Percentiles rank a stretch among this genome's conserved stretches.
These are phyloP conservation scores for Penicillium occitanis DNA, from an alignment of 2,329 filamentous ascomycete genomes.

Conservation along the genomic window DNA sequence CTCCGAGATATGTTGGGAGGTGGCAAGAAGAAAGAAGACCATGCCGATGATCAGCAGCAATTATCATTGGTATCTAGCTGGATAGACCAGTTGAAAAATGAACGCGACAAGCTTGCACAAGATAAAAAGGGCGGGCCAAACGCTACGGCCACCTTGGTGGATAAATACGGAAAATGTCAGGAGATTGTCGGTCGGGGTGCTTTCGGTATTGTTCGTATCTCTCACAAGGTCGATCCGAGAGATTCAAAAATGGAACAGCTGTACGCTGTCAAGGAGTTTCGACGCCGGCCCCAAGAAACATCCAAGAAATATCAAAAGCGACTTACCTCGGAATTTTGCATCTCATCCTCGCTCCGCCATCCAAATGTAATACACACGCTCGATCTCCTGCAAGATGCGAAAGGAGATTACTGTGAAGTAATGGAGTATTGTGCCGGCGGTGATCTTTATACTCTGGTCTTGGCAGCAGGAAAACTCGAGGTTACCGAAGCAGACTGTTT, in stretches of 20 bases:
- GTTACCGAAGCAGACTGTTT: slow-evolving; percentile 94
- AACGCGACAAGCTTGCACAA: slow-evolving; percentile 71
- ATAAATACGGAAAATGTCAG: slow-evolving; percentile 98
- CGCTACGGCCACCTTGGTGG: slow-evolving; percentile 74
- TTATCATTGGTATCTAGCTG: slow-evolving; percentile 91
- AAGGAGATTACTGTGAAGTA: slow-evolving; percentile 97
- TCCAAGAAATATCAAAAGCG: slow-evolving; percentile 98
- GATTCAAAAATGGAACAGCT: slow-evolving; percentile 78
- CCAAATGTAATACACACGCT: slow-evolving; percentile 98
- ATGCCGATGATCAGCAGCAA: slow-evolving; percentile 62
- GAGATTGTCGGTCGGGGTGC: slow-evolving; percentile 94
- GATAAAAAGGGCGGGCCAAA: slow-evolving; percentile 77
- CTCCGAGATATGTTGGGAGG: slow-evolving; percentile 78
- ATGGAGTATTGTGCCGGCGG: slow-evolving; percentile 99
- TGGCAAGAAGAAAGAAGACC: slow-evolving; percentile 72
- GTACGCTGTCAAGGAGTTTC: slow-evolving; percentile 97
- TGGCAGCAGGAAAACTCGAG: slow-evolving; percentile 84
- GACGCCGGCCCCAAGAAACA: slow-evolving; percentile 87
- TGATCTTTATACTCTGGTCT: slow-evolving; percentile 89
- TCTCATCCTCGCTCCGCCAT: slow-evolving; percentile 92
- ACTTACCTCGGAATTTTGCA: slow-evolving; percentile 95
- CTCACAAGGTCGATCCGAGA: slow-evolving; percentile 87
- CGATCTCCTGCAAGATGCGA: slow-evolving; percentile 90
- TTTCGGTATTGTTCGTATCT: slow-evolving; percentile 96
- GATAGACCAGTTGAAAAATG: slow-evolving; percentile 89